These are phyloP conservation scores for Astragalus membranaceus DNA, from an alignment of 306 rosid genomes.

Conservation along the genomic window DNA sequence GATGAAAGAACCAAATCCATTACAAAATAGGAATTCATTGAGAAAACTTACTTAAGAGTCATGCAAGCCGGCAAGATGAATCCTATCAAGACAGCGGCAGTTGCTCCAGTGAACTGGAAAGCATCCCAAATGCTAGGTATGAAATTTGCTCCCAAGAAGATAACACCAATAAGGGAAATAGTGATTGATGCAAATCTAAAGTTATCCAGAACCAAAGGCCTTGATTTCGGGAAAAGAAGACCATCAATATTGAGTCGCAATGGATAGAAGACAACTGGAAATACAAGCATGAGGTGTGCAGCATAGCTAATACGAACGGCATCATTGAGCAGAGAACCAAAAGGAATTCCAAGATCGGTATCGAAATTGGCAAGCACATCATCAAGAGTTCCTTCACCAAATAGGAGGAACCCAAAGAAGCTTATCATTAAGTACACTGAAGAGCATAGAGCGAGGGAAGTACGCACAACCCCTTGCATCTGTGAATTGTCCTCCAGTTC, in stretches of 20 bases:
- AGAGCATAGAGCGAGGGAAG: constrained; percentile 71
- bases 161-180: constrained; percentile 27
- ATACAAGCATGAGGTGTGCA: constrained; percentile 87
- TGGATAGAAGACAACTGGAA: constrained; percentile 85
- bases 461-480: constrained; percentile 64
- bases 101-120: constrained; percentile 51
- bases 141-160: constrained; percentile 59
- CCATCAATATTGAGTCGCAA: constrained; percentile 80
- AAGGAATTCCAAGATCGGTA: constrained; percentile 79
- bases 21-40: neutral
- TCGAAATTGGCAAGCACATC: constrained; percentile 93
- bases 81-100: constrained; percentile 43
- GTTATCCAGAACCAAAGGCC: constrained; percentile 65
- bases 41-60: constrained; percentile 30
- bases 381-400: constrained; percentile 81
- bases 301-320: constrained; percentile 91
- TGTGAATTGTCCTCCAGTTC: constrained; percentile 83
- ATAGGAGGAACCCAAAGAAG: constrained; percentile 81
- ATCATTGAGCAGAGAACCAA: constrained; percentile 63
- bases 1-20: neutral
- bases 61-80: constrained; percentile 45
- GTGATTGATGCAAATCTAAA: constrained; percentile 64
- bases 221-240: constrained; percentile 60
- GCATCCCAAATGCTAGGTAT: constrained; percentile 78
- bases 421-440: constrained; percentile 75